Percentiles rank a stretch among this genome's conserved stretches.
phyloP scores from a whole-genome alignment of 331 rosid species.

The Quercus phellos region DNA sequence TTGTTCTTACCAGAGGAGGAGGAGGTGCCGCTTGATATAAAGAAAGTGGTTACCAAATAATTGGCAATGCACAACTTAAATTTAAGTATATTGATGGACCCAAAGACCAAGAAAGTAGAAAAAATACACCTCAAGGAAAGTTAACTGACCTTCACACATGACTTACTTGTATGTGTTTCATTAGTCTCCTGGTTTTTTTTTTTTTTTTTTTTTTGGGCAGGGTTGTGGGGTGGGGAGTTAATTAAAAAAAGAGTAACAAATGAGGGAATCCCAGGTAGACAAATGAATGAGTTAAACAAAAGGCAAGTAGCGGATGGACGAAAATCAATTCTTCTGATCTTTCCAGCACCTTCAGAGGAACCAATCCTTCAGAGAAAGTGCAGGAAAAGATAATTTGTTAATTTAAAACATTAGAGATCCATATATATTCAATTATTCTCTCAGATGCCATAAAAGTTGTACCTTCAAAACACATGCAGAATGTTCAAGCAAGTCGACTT shows the following conservation, averaged over 20 bases:
- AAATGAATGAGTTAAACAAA: not conserved
- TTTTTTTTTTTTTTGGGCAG: not conserved
- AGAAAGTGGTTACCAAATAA: not conserved
- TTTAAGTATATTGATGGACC: not conserved
- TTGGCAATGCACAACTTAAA: not conserved
- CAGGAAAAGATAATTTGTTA: not conserved
- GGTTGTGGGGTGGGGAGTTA: no score
- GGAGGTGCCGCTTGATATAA: no score
- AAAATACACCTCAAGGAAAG: not conserved
- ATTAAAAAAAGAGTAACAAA: not conserved
- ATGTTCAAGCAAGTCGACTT: slow-evolving; percentile 1
- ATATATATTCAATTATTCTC: not conserved
- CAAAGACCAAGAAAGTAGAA: not conserved
- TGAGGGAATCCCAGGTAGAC: not conserved
- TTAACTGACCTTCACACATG: not conserved
- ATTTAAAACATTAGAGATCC: not conserved
- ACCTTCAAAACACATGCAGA: not conserved
- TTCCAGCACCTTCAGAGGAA: not conserved
- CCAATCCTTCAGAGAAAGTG: slow-evolving; percentile 4
- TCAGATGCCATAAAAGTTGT: not conserved
- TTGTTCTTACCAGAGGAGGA: no score
- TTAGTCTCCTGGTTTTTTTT: not conserved
- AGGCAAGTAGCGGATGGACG: not conserved
- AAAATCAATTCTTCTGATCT: not conserved
- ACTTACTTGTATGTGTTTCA: not conserved